Base-by-base conservation (phyloP, 1,284 basidiomycete species). In the Leccinum ponderosum region DNA sequence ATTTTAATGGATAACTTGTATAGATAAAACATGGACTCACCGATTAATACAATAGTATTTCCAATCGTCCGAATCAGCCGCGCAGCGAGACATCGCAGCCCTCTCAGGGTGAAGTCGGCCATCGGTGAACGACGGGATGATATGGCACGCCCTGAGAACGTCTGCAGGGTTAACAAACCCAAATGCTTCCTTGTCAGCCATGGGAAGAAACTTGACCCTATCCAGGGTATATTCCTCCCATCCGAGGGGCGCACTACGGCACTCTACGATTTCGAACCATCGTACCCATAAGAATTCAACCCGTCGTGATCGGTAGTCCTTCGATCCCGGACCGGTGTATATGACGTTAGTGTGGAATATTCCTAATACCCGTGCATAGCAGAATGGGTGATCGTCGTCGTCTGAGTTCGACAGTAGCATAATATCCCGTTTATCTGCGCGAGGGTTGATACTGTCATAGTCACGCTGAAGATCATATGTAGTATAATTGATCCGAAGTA, bases 61-160 rank as follows among this genome's bases (percentile, higher is more conserved):
- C 39, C 39, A 42, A n/a, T 42, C 39, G 8, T 42, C 39, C n/a
- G 14, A 14, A 42, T 42, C 39, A n/a, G 6, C n/a, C 8, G 39
- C 39, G n/a, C 39, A 42, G n/a, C n/a, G 39, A 42, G 39, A 42
- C 39, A 42, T n/a, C 8, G 14, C n/a, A n/a, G 66, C 65, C 66
- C 66, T 29, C 56, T 42, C 39, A 15, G 39, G 39, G 39, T 42
- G 39, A 42, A n/a, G 39, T 8, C 39, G 39, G 39, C n/a, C 39
- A 42, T 42, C 39, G 14, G n/a, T n/a, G n/a, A 42, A 42, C n/a
- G 39, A 42, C 14, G 39, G 39, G 14, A 42, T n/a, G n/a, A 42
- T n/a, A n/a, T 42, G 39, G 39, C 39, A 42, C 6, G 6, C 39
- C n/a, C 39, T 42, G n/a, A 42, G 39, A 42, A 42, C 39, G 15